Evolutionary conservation across 163 green algal species (phyloP), one percentile per base, ranked within the genome.

Genomic region (Scenedesmus sp.): DNA sequence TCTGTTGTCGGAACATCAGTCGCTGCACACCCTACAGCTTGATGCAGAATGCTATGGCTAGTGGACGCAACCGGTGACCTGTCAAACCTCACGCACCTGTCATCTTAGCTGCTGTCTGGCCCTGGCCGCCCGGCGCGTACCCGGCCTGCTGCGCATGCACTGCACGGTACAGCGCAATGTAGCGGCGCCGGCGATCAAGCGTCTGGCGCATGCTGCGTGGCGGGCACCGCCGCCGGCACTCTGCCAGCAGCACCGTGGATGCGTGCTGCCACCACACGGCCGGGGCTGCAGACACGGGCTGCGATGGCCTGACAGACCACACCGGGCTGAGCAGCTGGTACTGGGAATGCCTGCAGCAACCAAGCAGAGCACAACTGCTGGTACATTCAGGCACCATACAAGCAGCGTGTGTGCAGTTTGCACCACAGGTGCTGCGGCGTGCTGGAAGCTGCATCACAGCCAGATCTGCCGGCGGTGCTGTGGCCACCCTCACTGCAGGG

Each of bases 241-340:
- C 93, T 26, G 84, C 76, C 20, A 95, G 85, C 65, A 95, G 89
- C 0, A 90, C 93, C 0, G 72, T 68, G 44, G 89, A 89, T 2
- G 93, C 93, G 37, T 95, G 93, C 46, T 93, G 90, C 93, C 93
- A 95, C 93, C 93, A 95, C 4, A 87, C 53, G 22, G 91, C 83
- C n/a, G 93, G 93, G 0, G 83, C 68, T 59, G 85, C 20, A 2
- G 70, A 70, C 0, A 95, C 83, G 51, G 85, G 87, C 9, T 82
- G 81, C 5, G 44, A 1, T 0, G 93, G 93, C 24, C 93, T 88
- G 33, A 43, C 43, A 18, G 43, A 76, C 93, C 93, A 95, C 53
- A 93, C 26, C 16, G 81, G 81, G 35, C 44, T 83, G 0, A 92
- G 73, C 37, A 81, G 43, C 43, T 81, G 42, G 26, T 87, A 87